These are phyloP conservation scores for Pyrenochaeta sp. DNA, from an alignment of 2,329 filamentous ascomycete genomes.

Conservation along the genomic window DNA sequence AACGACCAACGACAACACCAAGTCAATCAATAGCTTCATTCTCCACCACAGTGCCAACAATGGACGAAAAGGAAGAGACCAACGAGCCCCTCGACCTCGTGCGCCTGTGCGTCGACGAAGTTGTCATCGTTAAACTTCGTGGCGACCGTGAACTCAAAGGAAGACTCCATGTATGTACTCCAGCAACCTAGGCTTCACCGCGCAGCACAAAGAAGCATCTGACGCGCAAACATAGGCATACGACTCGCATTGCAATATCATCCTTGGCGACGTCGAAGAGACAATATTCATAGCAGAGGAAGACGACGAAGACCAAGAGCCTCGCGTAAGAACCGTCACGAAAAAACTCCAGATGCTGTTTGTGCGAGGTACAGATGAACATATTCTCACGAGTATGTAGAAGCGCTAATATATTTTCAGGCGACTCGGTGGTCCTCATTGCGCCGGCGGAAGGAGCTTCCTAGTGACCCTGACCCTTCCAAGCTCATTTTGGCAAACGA, in stretches of 20 bases:
- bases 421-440: constrained; percentile 60
- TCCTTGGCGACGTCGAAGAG: constrained; percentile 95
- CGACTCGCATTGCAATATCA: constrained; percentile 97
- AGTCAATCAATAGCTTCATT: constrained; percentile 13
- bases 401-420: constrained; percentile 33
- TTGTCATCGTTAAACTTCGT: constrained; percentile 95
- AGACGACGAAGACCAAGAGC: constrained; percentile 77
- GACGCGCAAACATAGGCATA: constrained; percentile 72
- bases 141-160: constrained; percentile 96
- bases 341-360: constrained; percentile 99
- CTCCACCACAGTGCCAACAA: constrained; percentile 51
- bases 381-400: too few relatives aligned
- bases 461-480: constrained; percentile 25
- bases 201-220: constrained; percentile 8
- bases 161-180: constrained; percentile 77
- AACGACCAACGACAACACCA: constrained; percentile 10
- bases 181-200: neutral
- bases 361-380: constrained; percentile 96
- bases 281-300: constrained; percentile 95
- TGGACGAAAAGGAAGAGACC: constrained; percentile 84
- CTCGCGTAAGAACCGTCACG: constrained; percentile 72
- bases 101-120: constrained; percentile 90
- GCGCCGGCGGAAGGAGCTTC: constrained; percentile 47
- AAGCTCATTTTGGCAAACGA: constrained; percentile 13
- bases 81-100: constrained; percentile 95